Evolutionary conservation across 2,329 filamentous ascomycete species (phyloP), one percentile per base, ranked within the genome.

Genomic region (Fusarium sp.): DNA sequence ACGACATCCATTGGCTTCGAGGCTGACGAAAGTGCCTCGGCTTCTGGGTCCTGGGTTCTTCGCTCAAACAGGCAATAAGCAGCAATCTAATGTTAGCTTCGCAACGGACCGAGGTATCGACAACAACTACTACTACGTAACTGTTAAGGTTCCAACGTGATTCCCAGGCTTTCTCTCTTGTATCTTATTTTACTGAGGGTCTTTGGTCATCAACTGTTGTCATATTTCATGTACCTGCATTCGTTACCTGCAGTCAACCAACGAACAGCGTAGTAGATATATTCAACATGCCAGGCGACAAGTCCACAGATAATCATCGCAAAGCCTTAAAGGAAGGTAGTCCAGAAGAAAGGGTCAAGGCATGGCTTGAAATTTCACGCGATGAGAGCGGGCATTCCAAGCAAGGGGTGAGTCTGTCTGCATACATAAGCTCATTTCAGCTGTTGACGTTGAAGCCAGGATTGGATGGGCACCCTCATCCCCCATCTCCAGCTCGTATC

Each of bases 381-480:
- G 69, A 77, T 31, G 70, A 75, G 2, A 62, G 70, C 6, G 77
- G 73, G 5, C 70, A 70, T 43, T 58, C 70, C 48, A 77, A 72
- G 42, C 71, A 74, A 15, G 77, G 78, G 11, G 78, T 79, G 61
- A 58, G 77, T 62, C 10, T 35, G 43, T 20, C 14, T 39, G 2
- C 36, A n/a, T 33, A 25, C 11, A 7, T 33, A 10, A 17, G 13
- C 27, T 21, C 21, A 6, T 18, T 9, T 13, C 4, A 7, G 5
- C 31, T 21, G 10, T 13, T 63, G 27, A 65, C 45, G 15, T 29
- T 23, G 13, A 33, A 45, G 6, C 25, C 63, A 85, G 83, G 78
- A 81, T 74, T 87, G 82, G 80, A 81, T 82, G 70, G 62, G 74
- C 37, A 53, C 70, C 14, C 77, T 87, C 49, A 53, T 81, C 36